Percentiles rank a stretch among this genome's conserved stretches.
phyloP scores from a whole-genome alignment of 2,329 filamentous ascomycete species.

The Colletotrichum acutatum region DNA sequence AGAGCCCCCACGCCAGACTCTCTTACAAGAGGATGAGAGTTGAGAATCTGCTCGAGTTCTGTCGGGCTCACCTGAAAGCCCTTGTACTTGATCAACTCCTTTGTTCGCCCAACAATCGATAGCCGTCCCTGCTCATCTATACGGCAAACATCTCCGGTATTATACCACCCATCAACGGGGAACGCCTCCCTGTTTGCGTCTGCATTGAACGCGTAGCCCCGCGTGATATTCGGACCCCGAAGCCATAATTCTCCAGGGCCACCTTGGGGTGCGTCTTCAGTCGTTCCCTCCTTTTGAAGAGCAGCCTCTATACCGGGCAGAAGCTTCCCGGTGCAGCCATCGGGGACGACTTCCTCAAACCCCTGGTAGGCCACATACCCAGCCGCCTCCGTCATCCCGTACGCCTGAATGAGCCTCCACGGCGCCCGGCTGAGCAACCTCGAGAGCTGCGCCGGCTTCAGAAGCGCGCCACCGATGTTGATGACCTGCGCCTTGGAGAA shows the following conservation, averaged over 20 bases:
- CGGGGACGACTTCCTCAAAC: slow-evolving; percentile 43
- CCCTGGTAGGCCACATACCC: slow-evolving; percentile 55
- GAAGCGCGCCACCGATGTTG: slow-evolving; percentile 48
- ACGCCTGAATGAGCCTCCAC: slow-evolving; percentile 54
- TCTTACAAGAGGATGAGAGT: slow-evolving; percentile 48
- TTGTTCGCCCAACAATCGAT: slow-evolving; percentile 50
- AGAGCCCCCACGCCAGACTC: slow-evolving; percentile 49
- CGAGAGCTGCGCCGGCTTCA: slow-evolving; percentile 48
- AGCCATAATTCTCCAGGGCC: slow-evolving; percentile 56
- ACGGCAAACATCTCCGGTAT: slow-evolving; percentile 57
- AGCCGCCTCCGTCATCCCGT: slow-evolving; percentile 58
- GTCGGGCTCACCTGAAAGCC: slow-evolving; percentile 52
- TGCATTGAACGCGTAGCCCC: slow-evolving; percentile 53
- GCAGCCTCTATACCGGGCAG: slow-evolving; percentile 52
- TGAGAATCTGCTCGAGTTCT: slow-evolving; percentile 49
- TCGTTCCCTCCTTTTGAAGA: slow-evolving; percentile 50
- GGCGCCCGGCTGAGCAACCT: slow-evolving; percentile 45
- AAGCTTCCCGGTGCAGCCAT: slow-evolving; percentile 49
- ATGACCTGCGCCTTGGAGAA: slow-evolving; percentile 50
- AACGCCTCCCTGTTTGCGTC: slow-evolving; percentile 51
- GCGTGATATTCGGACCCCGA: slow-evolving; percentile 55
- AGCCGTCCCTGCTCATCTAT: slow-evolving; percentile 46
- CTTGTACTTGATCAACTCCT: slow-evolving; percentile 56
- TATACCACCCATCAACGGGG: slow-evolving; percentile 52
- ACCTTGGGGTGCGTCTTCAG: slow-evolving; percentile 47